phyloP scores from a whole-genome alignment of 2,329 filamentous ascomycete genomes.

The Penicillium sp. region DNA sequence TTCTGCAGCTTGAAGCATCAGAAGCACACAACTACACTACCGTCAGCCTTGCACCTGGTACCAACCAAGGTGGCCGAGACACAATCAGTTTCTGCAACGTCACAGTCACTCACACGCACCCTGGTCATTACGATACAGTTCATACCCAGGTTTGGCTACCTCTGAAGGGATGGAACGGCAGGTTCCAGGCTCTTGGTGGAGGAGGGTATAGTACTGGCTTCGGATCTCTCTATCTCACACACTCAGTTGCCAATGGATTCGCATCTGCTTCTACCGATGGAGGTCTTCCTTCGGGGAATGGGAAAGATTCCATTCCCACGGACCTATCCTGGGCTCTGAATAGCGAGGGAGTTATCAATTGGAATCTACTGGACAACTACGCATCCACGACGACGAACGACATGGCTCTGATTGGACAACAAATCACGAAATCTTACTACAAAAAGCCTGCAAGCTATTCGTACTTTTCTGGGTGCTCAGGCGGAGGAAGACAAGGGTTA shows the following conservation, averaged over 20 bases:
- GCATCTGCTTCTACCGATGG: constrained; percentile 24
- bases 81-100: constrained; percentile 15
- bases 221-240: neutral
- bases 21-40: neutral
- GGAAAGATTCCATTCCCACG: neutral
- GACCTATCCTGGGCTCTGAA: constrained; percentile 16
- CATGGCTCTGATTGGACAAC: constrained; percentile 36
- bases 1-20: neutral
- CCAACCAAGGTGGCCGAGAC: neutral
- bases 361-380: constrained; percentile 38
- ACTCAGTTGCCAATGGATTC: constrained; percentile 17
- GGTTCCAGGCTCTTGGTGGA: constrained; percentile 45
- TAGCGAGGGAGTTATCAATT: constrained; percentile 37
- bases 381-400: constrained; percentile 38
- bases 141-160: constrained; percentile 39
- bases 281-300: constrained; percentile 1
- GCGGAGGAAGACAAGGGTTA: constrained; percentile 27
- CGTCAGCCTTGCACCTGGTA: neutral
- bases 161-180: constrained; percentile 37
- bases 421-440: constrained; percentile 35
- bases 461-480: constrained; percentile 28
- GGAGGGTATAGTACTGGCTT: constrained; percentile 30
- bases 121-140: constrained; percentile 38
- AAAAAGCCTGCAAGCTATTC: constrained; percentile 19
- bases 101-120: constrained; percentile 44